Conservation (phyloP, 108 stramenopile genomes). For the Fistulifera pelliculosa region DNA sequence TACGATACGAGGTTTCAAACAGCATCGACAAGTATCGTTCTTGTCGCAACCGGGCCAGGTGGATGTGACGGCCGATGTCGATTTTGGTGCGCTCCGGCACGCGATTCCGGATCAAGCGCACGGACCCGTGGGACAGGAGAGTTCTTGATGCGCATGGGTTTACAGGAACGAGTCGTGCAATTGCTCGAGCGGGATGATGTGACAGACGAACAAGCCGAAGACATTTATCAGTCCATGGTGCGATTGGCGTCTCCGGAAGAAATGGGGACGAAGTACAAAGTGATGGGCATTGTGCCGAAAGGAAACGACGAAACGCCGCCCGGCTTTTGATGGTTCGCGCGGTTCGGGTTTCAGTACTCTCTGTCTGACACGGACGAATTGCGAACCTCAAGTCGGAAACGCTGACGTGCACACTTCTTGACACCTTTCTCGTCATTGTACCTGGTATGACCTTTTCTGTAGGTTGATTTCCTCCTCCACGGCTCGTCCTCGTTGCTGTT, state of each 20-base stretch:
- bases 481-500: too few relatives aligned
- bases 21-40: constrained; percentile 79
- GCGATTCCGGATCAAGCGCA: constrained; percentile 62
- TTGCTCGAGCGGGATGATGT: constrained; percentile 74
- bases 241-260: constrained; percentile 81
- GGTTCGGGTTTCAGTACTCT: too few relatives aligned
- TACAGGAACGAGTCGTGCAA: constrained; percentile 61
- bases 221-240: constrained; percentile 66
- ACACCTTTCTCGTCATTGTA: too few relatives aligned
- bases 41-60: constrained; percentile 82
- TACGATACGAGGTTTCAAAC: constrained; percentile 84
- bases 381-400: too few relatives aligned
- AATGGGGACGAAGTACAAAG: constrained; percentile 87
- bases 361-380: too few relatives aligned
- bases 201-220: constrained; percentile 79
- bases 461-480: too few relatives aligned
- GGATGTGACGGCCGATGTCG: constrained; percentile 97
- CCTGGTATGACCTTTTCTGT: too few relatives aligned
- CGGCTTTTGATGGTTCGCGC: constrained; percentile 3
- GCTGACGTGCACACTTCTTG: too few relatives aligned
- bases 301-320: constrained; percentile 1
- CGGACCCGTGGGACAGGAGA: constrained; percentile 84
- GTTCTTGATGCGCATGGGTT: constrained; percentile 89
- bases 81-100: constrained; percentile 80
- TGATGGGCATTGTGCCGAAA: constrained; percentile 66